These are phyloP conservation scores for Dendrothele bispora DNA, from an alignment of 768 basidiomycete genomes.

Conservation along the genomic window DNA sequence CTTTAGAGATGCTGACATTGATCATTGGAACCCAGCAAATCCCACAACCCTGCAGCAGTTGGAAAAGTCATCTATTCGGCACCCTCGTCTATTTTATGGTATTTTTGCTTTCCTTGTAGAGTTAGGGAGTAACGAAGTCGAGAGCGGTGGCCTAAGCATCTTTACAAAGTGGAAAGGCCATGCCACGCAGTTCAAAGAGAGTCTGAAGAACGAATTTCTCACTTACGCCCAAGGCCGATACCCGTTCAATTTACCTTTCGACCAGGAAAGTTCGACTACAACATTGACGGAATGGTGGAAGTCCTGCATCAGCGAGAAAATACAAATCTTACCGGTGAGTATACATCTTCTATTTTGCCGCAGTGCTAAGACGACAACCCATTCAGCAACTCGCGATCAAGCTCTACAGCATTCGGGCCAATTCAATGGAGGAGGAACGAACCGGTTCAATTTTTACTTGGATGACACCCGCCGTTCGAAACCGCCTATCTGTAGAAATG, in stretches of 20 bases:
- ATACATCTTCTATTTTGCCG: neutral
- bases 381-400: slow-evolving; percentile 21
- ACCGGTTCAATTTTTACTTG: slow-evolving; percentile 26
- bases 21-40: slow-evolving; percentile 11
- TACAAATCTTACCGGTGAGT: slow-evolving; percentile 24
- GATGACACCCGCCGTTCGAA: too few species aligned
- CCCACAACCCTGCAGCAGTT: slow-evolving; percentile 12
- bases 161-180: slow-evolving; percentile 17
- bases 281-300: slow-evolving; percentile 20
- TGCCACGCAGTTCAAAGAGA: slow-evolving; percentile 13
- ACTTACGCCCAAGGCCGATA: slow-evolving; percentile 17
- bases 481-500: too few species aligned
- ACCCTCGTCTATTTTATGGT: too few species aligned
- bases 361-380: neutral
- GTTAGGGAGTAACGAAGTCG: too few species aligned
- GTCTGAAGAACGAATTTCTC: slow-evolving; percentile 14
- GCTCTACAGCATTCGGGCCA: slow-evolving; percentile 27
- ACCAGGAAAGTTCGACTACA: slow-evolving; percentile 1
- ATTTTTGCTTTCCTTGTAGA: too few species aligned
- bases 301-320: slow-evolving; percentile 8
- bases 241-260: slow-evolving; percentile 17
- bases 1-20: slow-evolving; percentile 11
- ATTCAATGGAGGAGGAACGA: slow-evolving; percentile 32
- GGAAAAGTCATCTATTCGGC: slow-evolving; percentile 1
- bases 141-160: slow-evolving; percentile 8